Conservation (phyloP, 345 rosid genomes). For the Boechera retrofracta region DNA sequence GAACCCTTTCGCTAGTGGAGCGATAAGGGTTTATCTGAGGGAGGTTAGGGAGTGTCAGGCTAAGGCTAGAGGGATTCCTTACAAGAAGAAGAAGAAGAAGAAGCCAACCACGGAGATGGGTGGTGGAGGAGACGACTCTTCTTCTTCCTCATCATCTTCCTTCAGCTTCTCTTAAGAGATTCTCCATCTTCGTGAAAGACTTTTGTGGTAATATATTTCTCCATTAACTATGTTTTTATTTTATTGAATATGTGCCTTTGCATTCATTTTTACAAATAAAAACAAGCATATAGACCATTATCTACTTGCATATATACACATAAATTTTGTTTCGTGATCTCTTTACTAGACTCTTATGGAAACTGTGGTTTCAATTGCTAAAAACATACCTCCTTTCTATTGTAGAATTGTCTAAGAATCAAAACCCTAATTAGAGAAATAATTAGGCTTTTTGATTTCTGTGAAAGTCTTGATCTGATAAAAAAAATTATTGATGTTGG, state of each 20-base stretch:
- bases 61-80: constrained; percentile 85
- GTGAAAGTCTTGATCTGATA: not conserved
- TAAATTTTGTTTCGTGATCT: constrained; percentile 14
- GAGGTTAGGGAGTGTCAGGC: constrained; percentile 87
- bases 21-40: constrained; percentile 71
- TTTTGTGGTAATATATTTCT: constrained; percentile 37
- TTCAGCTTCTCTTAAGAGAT: constrained; percentile 43
- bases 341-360: not conserved
- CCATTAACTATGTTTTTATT: constrained; percentile 15
- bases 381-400: not conserved
- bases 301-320: not conserved
- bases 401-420: not conserved
- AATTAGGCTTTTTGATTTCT: constrained; percentile 3
- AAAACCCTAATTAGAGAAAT: constrained; percentile 41
- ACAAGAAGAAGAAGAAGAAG: constrained; percentile 86
- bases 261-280: constrained; percentile 8
- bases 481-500: not conserved
- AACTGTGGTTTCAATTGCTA: constrained; percentile 10
- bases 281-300: not conserved
- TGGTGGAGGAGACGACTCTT: constrained; percentile 47
- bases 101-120: constrained; percentile 35
- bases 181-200: constrained; percentile 21
- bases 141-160: constrained; percentile 41
- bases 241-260: constrained; percentile 15
- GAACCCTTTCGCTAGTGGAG: constrained; percentile 81